Percentiles rank a stretch among this genome's conserved stretches.
Evolutionary conservation across 331 rosid species (phyloP).

Genomic region (Stylosanthes scabra): DNA sequence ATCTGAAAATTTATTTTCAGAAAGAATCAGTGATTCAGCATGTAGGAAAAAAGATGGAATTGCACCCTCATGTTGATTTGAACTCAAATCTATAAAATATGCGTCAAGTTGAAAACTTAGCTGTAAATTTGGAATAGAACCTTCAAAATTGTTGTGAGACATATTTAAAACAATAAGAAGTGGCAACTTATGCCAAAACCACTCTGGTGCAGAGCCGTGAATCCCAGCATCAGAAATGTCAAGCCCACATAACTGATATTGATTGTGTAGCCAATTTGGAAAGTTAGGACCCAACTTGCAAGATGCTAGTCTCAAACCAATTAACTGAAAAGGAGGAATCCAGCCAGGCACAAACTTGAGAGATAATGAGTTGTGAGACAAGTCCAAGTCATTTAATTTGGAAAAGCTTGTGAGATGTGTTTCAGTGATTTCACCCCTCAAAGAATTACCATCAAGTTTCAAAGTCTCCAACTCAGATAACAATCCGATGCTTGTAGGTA

Average conservation of each 20-base stretch:
- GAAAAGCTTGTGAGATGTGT: background rate
- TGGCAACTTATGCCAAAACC: background rate
- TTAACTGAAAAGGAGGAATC: slow-evolving; percentile 24
- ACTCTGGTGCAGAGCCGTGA: background rate
- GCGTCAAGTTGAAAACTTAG: background rate
- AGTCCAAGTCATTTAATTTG: background rate
- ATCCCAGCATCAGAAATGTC: slow-evolving; percentile 19
- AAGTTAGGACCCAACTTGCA: slow-evolving; percentile 24
- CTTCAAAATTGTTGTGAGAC: background rate
- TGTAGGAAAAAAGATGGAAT: slow-evolving; percentile 7
- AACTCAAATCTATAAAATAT: background rate
- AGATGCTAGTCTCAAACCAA: background rate
- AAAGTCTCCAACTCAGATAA: background rate
- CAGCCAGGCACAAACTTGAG: background rate
- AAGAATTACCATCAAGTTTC: background rate
- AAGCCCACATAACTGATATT: background rate
- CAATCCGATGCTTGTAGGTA: slow-evolving; percentile 4
- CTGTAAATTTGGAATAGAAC: slow-evolving; percentile 18
- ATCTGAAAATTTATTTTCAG: background rate
- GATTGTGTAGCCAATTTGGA: slow-evolving; percentile 30
- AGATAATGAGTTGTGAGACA: background rate
- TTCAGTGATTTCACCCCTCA: background rate
- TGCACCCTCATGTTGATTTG: slow-evolving; percentile 26
- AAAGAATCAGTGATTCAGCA: background rate
- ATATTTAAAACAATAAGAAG: background rate